Evolutionary conservation across 2,329 filamentous ascomycete genomes (phyloP), one percentile per base, ranked within the genome.

Genomic region (Ilyonectria robusta): DNA sequence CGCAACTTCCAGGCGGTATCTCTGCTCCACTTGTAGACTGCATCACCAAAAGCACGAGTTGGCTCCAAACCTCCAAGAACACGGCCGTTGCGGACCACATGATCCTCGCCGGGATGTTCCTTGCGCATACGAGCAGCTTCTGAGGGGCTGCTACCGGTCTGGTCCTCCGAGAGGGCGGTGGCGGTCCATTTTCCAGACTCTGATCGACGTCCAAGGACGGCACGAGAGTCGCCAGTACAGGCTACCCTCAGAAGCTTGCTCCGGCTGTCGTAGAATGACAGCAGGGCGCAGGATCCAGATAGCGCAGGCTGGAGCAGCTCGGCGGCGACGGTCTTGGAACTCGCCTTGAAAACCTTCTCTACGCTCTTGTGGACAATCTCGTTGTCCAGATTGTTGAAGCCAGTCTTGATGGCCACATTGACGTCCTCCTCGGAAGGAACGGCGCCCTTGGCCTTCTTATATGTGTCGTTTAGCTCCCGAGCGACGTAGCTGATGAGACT

Each of bases 331-430:
- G 92, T 88, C 82, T 97, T 97, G 31, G 94, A 96, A 73, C 95
- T 93, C 17, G 92, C 91, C 78, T 97, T 94, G 73, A 97, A 87
- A 13, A 98, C 94, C 81, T 95, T 97, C 74, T 96, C 89, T 40
- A 97, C 95, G 68, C 94, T 97, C 78, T 94, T 93, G 81, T 98
- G 90, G 9, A 97, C 94, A 76, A 99, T 99, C 78, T 98, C 96
- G 76, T 98, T 84, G 79, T 99, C 96, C 3, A 99, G 87, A 59
- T 91, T 91, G 53, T 92, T 88, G 80, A 99, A 99, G 2, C 94
- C 96, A 33, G 90, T 89, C 84, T 98, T 98, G 83, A 99, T 98
- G 37, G 96, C 97, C 31, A 88, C 85, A 76, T 98, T 95, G 62
- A 99, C 92, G 5, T 94, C 91, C 59, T 94, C 94, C 2, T 93